Evolutionary conservation across 1,139 yeast genomes (phyloP).

Genomic region (Debaryomyces sp.): DNA sequence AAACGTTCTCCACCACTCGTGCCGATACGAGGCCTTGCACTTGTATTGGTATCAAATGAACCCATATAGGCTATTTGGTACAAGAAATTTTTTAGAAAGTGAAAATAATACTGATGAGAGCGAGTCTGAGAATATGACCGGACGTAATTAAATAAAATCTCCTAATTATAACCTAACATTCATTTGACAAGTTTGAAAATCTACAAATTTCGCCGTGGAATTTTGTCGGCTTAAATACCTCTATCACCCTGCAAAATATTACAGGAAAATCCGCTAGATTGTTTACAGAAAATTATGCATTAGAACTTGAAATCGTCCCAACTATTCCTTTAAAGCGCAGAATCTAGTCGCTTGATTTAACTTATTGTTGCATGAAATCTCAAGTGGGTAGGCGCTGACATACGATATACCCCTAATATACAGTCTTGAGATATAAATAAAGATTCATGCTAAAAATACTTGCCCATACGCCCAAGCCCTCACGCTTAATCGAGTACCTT

Average conservation of each 20-base stretch:
- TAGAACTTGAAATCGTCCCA: background rate
- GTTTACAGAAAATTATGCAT: conserved; percentile 1
- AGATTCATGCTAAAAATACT: background rate
- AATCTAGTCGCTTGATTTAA: conserved; percentile 3
- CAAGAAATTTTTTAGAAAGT: background rate
- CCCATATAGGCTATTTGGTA: background rate
- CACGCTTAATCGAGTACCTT: background rate
- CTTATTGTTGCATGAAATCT: conserved; percentile 2
- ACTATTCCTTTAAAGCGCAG: background rate
- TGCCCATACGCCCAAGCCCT: background rate
- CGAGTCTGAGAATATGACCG: background rate
- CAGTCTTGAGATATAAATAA: background rate
- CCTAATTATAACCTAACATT: background rate
- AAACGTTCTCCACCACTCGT: background rate
- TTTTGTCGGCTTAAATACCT: conserved; percentile 3
- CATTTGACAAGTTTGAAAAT: background rate
- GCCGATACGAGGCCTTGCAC: background rate
- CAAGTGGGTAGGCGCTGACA: background rate
- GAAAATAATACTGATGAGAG: background rate
- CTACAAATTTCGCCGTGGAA: background rate
- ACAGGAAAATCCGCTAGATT: background rate
- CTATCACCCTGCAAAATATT: background rate
- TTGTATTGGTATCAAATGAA: background rate
- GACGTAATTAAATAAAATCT: background rate
- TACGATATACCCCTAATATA: background rate